Evolutionary conservation across 441 rosid genomes (phyloP).

Genomic region (Manihot esculenta): DNA sequence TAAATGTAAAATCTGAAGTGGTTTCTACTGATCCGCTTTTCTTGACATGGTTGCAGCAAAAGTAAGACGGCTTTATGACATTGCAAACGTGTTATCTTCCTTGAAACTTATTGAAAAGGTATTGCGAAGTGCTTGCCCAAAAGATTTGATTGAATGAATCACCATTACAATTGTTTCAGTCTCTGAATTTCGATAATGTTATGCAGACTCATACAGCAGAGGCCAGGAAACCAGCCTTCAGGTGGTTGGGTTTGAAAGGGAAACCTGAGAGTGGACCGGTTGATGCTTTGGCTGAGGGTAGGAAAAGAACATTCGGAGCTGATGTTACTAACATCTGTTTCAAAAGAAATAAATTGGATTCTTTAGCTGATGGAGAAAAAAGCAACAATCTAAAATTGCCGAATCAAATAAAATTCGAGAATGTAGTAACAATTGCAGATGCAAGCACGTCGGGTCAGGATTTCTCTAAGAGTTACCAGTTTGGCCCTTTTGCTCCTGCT

Average conservation of each 20-base stretch:
- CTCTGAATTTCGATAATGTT: conserved; percentile 7
- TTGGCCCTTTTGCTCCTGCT: conserved; percentile 85
- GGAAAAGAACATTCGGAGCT: conserved; percentile 74
- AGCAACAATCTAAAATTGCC: conserved; percentile 27
- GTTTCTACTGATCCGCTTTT: conserved; percentile 19
- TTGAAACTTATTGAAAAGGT: conserved; percentile 89
- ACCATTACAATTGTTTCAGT: neutral
- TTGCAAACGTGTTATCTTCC: conserved; percentile 82
- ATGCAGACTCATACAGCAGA: conserved; percentile 81
- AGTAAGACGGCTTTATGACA: conserved; percentile 82
- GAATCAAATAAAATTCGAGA: conserved; percentile 33
- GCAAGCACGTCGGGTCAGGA: conserved; percentile 41
- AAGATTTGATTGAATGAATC: neutral
- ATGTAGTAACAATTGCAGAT: conserved; percentile 25
- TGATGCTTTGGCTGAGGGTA: conserved; percentile 38
- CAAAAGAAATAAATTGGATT: conserved; percentile 52
- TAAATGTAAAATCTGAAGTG: no score
- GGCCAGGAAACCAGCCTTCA: conserved; percentile 85
- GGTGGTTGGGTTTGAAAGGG: conserved; percentile 69
- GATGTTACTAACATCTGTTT: conserved; percentile 65
- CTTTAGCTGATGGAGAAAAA: conserved; percentile 30
- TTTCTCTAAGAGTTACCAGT: conserved; percentile 47
- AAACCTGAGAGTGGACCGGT: conserved; percentile 36
- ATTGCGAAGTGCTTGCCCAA: neutral
- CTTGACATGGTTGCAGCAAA: conserved; percentile 50